These are phyloP conservation scores for Diaporthe eres DNA, from an alignment of 2,329 filamentous ascomycete species.

Conservation along the genomic window DNA sequence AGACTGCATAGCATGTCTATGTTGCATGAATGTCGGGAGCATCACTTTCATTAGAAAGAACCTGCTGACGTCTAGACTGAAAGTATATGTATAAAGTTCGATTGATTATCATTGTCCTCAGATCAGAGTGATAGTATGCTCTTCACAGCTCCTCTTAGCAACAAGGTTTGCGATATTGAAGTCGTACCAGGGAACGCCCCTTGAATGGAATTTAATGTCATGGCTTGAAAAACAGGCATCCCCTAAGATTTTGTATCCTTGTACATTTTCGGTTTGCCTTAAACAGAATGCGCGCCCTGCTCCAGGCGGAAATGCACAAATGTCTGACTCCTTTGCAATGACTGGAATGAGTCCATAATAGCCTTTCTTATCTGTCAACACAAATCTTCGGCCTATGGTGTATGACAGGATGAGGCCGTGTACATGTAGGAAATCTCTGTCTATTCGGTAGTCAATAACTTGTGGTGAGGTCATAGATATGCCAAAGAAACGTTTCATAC, in stretches of 20 bases:
- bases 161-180: too few species aligned
- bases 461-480: not conserved
- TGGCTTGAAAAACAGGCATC: not conserved
- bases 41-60: not conserved
- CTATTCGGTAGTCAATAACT: not conserved
- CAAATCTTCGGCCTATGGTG: not conserved
- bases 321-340: not conserved
- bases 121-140: too few species aligned
- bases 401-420: fast-evolving
- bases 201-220: too few species aligned
- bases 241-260: not conserved
- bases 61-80: not conserved
- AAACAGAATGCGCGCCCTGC: not conserved
- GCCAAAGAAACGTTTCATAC: not conserved
- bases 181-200: too few species aligned
- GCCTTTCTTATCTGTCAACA: not conserved
- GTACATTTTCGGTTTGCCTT: not conserved
- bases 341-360: not conserved
- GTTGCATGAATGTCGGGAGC: not conserved
- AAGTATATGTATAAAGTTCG: not conserved
- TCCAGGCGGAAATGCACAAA: not conserved
- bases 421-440: not conserved
- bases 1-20: not conserved
- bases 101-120: too few species aligned
- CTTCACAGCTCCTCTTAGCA: too few species aligned